Percentiles rank a stretch among this genome's conserved stretches.
phyloP scores from a whole-genome alignment of 306 rosid species.

The Myrica gale region DNA sequence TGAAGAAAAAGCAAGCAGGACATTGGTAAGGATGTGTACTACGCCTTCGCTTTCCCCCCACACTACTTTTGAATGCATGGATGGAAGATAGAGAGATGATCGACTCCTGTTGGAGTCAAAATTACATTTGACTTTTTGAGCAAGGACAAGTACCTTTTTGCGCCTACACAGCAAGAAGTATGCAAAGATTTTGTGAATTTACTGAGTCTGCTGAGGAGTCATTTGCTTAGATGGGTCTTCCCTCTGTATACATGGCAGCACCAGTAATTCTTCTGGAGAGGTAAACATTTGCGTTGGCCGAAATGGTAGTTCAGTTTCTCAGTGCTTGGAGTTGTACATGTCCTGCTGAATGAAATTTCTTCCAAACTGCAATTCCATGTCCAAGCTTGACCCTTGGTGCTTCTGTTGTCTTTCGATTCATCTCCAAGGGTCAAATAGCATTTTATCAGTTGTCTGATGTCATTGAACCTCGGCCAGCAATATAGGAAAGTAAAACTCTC shows the following conservation, averaged over 20 bases:
- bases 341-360: too few relatives aligned
- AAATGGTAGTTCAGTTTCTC: too few relatives aligned
- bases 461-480: background rate
- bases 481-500: too few relatives aligned
- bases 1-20: too few relatives aligned
- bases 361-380: background rate
- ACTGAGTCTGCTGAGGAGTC: slow-evolving; percentile 1
- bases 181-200: slow-evolving; percentile 1
- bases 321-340: too few relatives aligned
- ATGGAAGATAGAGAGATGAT: background rate
- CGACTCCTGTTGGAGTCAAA: too few relatives aligned
- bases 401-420: background rate
- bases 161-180: background rate
- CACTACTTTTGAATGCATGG: background rate
- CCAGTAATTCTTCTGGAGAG: background rate
- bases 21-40: background rate
- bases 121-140: background rate
- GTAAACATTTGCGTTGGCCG: too few relatives aligned
- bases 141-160: too few relatives aligned
- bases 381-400: background rate
- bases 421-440: background rate
- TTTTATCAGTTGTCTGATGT: background rate
- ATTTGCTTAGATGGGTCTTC: background rate
- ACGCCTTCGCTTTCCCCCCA: background rate
- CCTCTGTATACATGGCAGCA: background rate